phyloP scores from a whole-genome alignment of 1,139 yeast genomes.

The Protomyces macrosporus region DNA sequence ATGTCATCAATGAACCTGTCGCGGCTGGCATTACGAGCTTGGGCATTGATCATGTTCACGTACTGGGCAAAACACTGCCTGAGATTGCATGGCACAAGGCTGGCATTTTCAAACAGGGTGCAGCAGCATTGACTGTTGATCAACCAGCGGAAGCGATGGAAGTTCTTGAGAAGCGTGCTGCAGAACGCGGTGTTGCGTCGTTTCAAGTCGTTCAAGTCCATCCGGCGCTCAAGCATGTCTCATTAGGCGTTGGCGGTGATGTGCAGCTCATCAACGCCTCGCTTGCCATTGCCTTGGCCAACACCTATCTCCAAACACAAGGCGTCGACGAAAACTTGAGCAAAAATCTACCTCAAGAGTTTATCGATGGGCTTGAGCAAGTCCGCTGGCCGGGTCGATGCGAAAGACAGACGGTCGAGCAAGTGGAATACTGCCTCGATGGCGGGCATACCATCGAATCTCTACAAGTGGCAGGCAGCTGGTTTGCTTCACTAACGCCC shows the following conservation, averaged over 20 bases:
- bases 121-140: constrained; percentile 63
- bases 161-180: constrained; percentile 58
- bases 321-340: constrained; percentile 42
- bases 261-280: constrained; percentile 86
- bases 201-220: neutral
- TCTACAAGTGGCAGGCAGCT: constrained; percentile 65
- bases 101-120: constrained; percentile 73
- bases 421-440: constrained; percentile 72
- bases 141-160: constrained; percentile 50
- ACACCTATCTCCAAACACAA: constrained; percentile 53
- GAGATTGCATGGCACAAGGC: constrained; percentile 95
- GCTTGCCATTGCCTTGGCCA: constrained; percentile 70
- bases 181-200: constrained; percentile 50
- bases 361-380: constrained; percentile 57
- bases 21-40: constrained; percentile 81
- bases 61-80: constrained; percentile 82
- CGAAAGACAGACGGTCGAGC: constrained; percentile 55
- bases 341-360: constrained; percentile 49
- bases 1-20: constrained; percentile 70
- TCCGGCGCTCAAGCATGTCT: constrained; percentile 47
- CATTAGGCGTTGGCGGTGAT: constrained; percentile 79
- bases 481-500: constrained; percentile 55
- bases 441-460: constrained; percentile 96
- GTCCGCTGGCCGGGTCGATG: constrained; percentile 95
- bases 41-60: constrained; percentile 87